Evolutionary conservation across 495 filamentous ascomycete species (phyloP).

Genomic region (Aspergillus carlsbadensis): DNA sequence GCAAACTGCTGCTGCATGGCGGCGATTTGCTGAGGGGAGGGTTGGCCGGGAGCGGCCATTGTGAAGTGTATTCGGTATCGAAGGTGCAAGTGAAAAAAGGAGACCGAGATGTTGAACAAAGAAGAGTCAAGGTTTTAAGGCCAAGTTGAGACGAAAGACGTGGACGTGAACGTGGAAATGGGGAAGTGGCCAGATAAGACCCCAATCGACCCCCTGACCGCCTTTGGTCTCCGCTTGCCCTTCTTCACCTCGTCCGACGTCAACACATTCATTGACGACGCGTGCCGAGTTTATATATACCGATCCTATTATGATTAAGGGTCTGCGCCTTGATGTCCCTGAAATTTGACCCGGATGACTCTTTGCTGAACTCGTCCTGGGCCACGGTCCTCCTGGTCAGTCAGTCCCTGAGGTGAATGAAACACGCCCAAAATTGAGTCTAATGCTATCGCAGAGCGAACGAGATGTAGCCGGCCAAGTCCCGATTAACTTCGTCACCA

Average conservation of each 20-base stretch:
- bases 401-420: neutral
- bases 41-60: slow-evolving; percentile 60
- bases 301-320: neutral
- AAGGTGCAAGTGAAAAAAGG: neutral
- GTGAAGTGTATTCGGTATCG: slow-evolving; percentile 11
- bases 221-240: slow-evolving; percentile 9
- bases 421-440: neutral
- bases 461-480: slow-evolving; percentile 59
- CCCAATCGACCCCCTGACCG: slow-evolving; percentile 17
- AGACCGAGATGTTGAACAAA: neutral
- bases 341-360: slow-evolving; percentile 32
- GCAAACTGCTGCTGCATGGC: slow-evolving; percentile 83
- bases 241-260: neutral
- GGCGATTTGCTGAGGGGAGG: slow-evolving; percentile 81
- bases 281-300: too few relatives aligned
- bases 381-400: slow-evolving; percentile 37
- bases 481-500: slow-evolving; percentile 61
- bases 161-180: neutral
- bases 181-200: slow-evolving; percentile 39
- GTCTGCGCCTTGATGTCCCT: slow-evolving; percentile 31
- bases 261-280: neutral
- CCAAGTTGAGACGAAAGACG: neutral
- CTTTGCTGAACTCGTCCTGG: slow-evolving; percentile 35
- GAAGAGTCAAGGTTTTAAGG: neutral
- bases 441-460: slow-evolving; percentile 46